phyloP scores from a whole-genome alignment of 352 stramenopile species.

The Pseudoperonospora humuli region DNA sequence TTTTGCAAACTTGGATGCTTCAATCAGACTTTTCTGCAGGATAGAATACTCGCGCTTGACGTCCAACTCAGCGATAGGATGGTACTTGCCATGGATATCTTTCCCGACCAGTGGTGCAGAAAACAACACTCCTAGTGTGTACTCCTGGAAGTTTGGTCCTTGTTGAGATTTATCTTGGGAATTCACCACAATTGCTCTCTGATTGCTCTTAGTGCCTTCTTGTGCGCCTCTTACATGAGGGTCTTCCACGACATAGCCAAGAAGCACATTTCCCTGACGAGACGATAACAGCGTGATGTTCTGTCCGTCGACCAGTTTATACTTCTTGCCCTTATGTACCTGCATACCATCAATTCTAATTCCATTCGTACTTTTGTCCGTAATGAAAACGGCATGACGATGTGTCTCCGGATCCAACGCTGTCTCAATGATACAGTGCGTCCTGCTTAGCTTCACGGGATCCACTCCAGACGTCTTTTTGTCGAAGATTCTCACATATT shows the following conservation, averaged over 20 bases:
- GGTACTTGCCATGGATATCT: conserved; percentile 83
- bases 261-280: conserved; percentile 42
- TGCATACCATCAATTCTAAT: conserved; percentile 55
- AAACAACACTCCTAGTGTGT: conserved; percentile 91
- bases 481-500: conserved; percentile 46
- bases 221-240: conserved; percentile 48
- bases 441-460: conserved; percentile 52
- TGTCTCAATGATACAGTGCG: conserved; percentile 55
- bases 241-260: conserved; percentile 72
- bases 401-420: conserved; percentile 34
- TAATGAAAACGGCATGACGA: conserved; percentile 45
- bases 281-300: conserved; percentile 72
- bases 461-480: conserved; percentile 47
- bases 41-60: conserved; percentile 79
- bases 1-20: conserved; percentile 63
- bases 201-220: conserved; percentile 10
- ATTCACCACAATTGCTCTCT: conserved; percentile 9
- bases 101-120: conserved; percentile 89
- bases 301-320: conserved; percentile 47
- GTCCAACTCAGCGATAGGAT: conserved; percentile 85
- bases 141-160: conserved; percentile 50
- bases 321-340: conserved; percentile 41
- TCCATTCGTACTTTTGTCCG: conserved; percentile 64
- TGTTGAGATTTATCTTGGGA: conserved; percentile 50
- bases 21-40: conserved; percentile 64